phyloP scores from a whole-genome alignment of 139 green algal genomes.

The Astrephomene gubernaculifera region DNA sequence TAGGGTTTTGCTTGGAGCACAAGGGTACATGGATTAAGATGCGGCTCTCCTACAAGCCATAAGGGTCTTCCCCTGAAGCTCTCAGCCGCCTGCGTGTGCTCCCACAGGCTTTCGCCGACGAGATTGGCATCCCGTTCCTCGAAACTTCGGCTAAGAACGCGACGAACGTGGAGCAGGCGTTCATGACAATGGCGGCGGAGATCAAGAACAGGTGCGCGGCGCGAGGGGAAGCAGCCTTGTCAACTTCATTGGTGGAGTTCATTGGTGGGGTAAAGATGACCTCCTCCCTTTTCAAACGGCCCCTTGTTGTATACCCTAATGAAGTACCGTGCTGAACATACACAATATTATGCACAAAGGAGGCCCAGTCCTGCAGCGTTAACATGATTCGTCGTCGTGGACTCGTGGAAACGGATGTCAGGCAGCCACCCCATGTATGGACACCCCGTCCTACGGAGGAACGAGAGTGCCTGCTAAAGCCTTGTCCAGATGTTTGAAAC shows the following conservation, averaged over 20 bases:
- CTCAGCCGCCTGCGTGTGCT: not conserved
- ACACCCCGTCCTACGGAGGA: too few species aligned
- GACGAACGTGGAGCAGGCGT: slow-evolving; percentile 99
- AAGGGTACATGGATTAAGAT: not conserved
- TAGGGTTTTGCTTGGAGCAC: not conserved
- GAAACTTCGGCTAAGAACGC: slow-evolving; percentile 99
- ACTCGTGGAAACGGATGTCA: too few species aligned
- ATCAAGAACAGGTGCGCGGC: slow-evolving; percentile 98
- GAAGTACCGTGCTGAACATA: not conserved
- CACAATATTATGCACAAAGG: not conserved
- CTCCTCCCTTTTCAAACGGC: too few species aligned
- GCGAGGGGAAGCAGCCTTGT: not conserved
- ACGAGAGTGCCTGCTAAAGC: too few species aligned
- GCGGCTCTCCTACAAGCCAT: not conserved
- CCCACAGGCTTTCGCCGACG: slow-evolving; percentile 94
- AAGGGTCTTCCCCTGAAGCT: too few species aligned
- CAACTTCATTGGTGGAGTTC: too few species aligned
- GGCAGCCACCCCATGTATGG: too few species aligned
- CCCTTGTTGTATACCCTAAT: not conserved
- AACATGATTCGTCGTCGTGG: too few species aligned
- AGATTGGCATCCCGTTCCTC: slow-evolving; percentile 99
- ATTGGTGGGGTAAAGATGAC: too few species aligned
- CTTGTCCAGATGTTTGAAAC: not conserved
- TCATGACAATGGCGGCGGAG: slow-evolving; percentile 99
- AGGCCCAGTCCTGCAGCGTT: not conserved